Conservation (phyloP, 495 filamentous ascomycete species). For the Xeromyces bisporus region DNA sequence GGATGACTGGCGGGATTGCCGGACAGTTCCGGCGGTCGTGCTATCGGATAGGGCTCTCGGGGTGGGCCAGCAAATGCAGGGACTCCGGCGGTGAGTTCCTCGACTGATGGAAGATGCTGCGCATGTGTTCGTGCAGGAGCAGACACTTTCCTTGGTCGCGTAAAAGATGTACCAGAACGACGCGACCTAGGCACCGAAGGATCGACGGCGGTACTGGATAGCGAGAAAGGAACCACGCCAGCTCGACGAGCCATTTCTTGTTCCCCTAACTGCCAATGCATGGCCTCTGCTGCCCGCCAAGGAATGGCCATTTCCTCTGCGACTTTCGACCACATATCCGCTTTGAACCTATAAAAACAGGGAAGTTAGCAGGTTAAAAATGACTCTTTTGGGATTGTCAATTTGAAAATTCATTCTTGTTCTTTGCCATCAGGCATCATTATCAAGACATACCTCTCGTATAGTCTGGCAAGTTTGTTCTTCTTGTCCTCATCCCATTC, state of each 20-base stretch:
- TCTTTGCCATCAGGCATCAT: not conserved
- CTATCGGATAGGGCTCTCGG: constrained; percentile 24
- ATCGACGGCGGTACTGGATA: constrained; percentile 43
- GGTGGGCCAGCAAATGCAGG: constrained; percentile 26
- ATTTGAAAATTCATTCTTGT: not conserved
- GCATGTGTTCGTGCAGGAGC: constrained; percentile 20
- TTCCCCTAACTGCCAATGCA: constrained; percentile 96
- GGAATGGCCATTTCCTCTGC: constrained; percentile 91
- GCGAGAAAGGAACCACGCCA: constrained; percentile 64
- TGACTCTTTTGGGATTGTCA: not conserved
- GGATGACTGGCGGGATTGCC: constrained; percentile 16
- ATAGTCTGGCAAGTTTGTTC: constrained; percentile 84
- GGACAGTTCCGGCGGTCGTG: constrained; percentile 18
- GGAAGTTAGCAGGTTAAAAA: constrained; percentile 2
- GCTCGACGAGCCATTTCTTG: constrained; percentile 80
- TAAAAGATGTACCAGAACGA: constrained; percentile 28
- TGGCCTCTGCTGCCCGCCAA: constrained; percentile 88
- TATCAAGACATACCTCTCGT: constrained; percentile 66
- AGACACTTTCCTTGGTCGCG: constrained; percentile 27
- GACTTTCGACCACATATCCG: constrained; percentile 91
- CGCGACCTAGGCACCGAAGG: constrained; percentile 30
- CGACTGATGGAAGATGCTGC: constrained; percentile 27
- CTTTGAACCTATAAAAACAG: constrained; percentile 55
- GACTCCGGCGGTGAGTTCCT: constrained; percentile 30
- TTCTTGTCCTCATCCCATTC: constrained; percentile 97